Percentiles rank a stretch among this genome's conserved stretches.
phyloP scores from a whole-genome alignment of 2,329 filamentous ascomycete species.

The Chaetomium strumarium region DNA sequence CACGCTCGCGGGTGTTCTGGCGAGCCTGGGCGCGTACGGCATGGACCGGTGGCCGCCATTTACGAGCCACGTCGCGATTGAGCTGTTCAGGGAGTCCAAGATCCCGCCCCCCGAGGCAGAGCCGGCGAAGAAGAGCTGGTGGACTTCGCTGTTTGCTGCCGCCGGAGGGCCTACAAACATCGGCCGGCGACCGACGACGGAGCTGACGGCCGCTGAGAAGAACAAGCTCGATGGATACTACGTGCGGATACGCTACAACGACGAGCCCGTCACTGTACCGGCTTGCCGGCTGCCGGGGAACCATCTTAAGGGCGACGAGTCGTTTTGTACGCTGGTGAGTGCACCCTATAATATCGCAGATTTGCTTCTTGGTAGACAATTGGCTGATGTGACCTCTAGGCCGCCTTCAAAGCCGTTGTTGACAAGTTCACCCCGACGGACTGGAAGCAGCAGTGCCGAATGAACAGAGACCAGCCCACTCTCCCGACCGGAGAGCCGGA shows the following conservation, averaged over 20 bases:
- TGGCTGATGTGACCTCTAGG: slow-evolving; percentile 38
- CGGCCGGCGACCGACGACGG: slow-evolving; percentile 51
- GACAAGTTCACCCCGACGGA: slow-evolving; percentile 81
- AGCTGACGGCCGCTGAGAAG: slow-evolving; percentile 53
- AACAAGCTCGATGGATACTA: slow-evolving; percentile 67
- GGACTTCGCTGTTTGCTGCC: slow-evolving; percentile 30
- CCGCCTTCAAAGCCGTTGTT: slow-evolving; percentile 86
- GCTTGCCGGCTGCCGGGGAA: slow-evolving; percentile 72
- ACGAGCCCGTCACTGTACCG: slow-evolving; percentile 72
- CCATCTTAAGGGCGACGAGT: slow-evolving; percentile 79
- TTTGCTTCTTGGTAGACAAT: neutral
- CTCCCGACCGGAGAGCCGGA: slow-evolving; percentile 42
- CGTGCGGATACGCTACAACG: slow-evolving; percentile 88
- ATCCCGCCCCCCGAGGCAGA: slow-evolving; percentile 12
- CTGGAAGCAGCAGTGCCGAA: slow-evolving; percentile 59
- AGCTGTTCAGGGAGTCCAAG: slow-evolving; percentile 65
- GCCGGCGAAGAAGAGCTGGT: slow-evolving; percentile 29
- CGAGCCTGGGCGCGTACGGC: slow-evolving; percentile 73
- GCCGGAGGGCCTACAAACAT: slow-evolving; percentile 42
- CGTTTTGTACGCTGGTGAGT: slow-evolving; percentile 80
- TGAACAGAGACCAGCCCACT: slow-evolving; percentile 37
- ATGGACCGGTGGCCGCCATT: slow-evolving; percentile 80
- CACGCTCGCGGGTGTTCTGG: slow-evolving; percentile 73
- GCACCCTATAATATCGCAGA: neutral
- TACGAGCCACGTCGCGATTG: slow-evolving; percentile 84